A percentile compares a stretch with the other conserved stretches of the same genome.
These are phyloP conservation scores for Lipomyces kockii DNA, from an alignment of 805 yeast genomes.

Conservation along the genomic window DNA sequence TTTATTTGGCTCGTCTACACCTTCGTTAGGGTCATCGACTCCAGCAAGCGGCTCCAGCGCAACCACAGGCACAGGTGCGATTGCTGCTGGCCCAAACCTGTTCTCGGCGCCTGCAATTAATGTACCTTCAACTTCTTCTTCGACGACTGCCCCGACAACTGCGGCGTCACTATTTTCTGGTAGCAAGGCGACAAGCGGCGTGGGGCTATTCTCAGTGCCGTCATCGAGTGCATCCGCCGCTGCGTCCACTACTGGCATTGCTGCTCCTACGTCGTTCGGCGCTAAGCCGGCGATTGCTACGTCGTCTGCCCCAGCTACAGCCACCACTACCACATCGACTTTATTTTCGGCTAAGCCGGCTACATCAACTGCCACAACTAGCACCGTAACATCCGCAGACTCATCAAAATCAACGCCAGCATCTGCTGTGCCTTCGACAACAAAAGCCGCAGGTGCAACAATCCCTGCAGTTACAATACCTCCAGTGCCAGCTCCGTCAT, in stretches of 20 bases:
- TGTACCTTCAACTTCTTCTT: not conserved
- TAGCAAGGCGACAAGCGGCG: not conserved
- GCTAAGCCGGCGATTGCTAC: constrained; percentile 9
- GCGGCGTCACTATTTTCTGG: constrained; percentile 22
- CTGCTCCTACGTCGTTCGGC: not conserved
- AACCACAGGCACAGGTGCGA: constrained; percentile 17
- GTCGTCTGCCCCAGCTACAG: constrained; percentile 9
- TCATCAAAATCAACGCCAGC: constrained; percentile 38
- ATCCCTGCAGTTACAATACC: constrained; percentile 10
- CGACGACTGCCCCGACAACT: constrained; percentile 20
- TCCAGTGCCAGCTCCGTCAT: constrained; percentile 41
- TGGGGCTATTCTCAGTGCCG: not conserved
- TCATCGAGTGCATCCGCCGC: not conserved
- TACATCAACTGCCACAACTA: constrained; percentile 1
- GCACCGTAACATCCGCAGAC: constrained; percentile 18
- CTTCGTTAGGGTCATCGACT: constrained; percentile 1
- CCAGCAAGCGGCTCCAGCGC: not conserved
- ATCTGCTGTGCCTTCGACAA: constrained; percentile 38
- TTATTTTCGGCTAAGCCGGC: constrained; percentile 9
- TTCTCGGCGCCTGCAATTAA: not conserved
- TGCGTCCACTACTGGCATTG: constrained; percentile 7
- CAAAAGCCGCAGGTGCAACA: constrained; percentile 19
- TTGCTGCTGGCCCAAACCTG: constrained; percentile 9
- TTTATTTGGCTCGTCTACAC: constrained; percentile 7
- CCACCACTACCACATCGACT: constrained; percentile 5